phyloP scores from a whole-genome alignment of 2,329 filamentous ascomycete species.

The Ambrosiella beaveri region DNA sequence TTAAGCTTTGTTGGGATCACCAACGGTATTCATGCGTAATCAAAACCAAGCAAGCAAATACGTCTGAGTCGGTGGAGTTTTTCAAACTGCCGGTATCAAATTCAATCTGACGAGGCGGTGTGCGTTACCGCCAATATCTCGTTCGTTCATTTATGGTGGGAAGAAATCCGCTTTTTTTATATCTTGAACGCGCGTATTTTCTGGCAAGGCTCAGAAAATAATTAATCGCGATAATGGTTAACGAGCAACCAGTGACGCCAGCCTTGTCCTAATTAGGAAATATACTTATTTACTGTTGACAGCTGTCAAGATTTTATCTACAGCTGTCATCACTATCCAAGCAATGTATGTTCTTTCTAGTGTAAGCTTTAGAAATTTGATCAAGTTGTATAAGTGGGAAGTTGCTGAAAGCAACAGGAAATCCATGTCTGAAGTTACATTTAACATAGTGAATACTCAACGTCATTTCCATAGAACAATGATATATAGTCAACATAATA shows the following conservation, averaged over 20 bases:
- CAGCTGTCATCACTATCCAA: background rate
- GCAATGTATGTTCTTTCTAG: background rate
- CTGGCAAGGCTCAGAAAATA: constrained; percentile 1
- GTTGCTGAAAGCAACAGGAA: too few relatives aligned
- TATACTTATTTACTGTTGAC: background rate
- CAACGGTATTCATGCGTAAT: background rate
- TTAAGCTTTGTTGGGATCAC: background rate
- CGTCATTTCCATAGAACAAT: too few relatives aligned
- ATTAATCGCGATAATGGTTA: constrained; percentile 1
- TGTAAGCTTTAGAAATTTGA: too few relatives aligned
- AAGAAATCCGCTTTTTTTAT: background rate
- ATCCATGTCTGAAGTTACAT: too few relatives aligned
- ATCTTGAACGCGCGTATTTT: background rate
- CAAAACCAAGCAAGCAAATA: background rate
- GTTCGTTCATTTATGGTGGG: too few relatives aligned
- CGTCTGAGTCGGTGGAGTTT: too few relatives aligned
- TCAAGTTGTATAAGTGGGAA: too few relatives aligned
- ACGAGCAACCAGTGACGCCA: background rate
- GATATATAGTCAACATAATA: too few relatives aligned
- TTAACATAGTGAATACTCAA: too few relatives aligned
- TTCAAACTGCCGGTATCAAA: too few relatives aligned
- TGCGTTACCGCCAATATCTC: too few relatives aligned
- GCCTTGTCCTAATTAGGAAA: constrained; percentile 2
- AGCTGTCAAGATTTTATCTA: background rate
- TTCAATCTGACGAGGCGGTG: too few relatives aligned